phyloP scores from a whole-genome alignment of 2,329 filamentous ascomycete genomes.

The Fonsecaea monophora region DNA sequence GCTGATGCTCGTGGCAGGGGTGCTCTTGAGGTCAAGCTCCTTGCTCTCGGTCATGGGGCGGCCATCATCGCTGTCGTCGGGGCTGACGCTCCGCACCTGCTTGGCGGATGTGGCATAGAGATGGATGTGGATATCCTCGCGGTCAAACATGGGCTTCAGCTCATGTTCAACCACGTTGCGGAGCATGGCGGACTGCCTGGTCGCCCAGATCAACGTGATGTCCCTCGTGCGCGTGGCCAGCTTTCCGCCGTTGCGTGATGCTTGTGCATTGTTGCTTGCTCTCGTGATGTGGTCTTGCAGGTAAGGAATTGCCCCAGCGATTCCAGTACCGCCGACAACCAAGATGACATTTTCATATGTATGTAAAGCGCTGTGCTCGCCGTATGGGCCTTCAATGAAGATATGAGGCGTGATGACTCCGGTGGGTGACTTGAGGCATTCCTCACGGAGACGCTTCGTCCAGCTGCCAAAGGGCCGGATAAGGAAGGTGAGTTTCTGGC shows the following conservation, averaged over 20 bases:
- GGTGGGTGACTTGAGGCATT: slow-evolving; percentile 44
- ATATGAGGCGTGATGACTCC: slow-evolving; percentile 45
- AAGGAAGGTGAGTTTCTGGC: slow-evolving; percentile 54
- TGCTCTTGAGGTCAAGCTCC: slow-evolving; percentile 19
- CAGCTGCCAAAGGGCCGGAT: slow-evolving; percentile 60
- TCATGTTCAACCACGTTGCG: slow-evolving; percentile 42
- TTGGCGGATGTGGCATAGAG: slow-evolving; percentile 43
- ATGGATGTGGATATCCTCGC: slow-evolving; percentile 44
- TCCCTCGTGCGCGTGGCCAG: slow-evolving; percentile 38
- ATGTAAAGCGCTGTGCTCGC: slow-evolving; percentile 50
- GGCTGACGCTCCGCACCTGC: background rate
- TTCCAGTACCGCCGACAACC: slow-evolving; percentile 48
- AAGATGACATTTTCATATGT: slow-evolving; percentile 61
- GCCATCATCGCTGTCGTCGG: background rate
- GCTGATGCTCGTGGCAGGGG: slow-evolving; percentile 4
- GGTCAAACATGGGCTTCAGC: slow-evolving; percentile 40
- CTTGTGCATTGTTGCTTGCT: background rate
- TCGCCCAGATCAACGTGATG: slow-evolving; percentile 48
- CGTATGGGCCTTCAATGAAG: slow-evolving; percentile 61
- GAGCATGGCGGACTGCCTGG: slow-evolving; percentile 45
- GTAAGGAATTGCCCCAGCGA: slow-evolving; percentile 56
- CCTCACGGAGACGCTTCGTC: slow-evolving; percentile 54
- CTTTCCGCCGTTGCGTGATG: background rate
- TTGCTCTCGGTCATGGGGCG: too few species aligned
- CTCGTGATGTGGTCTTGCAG: slow-evolving; percentile 39